A percentile compares a stretch with the other conserved stretches of the same genome.
These are phyloP conservation scores for Closterium sp. DNA, from an alignment of 139 green algal genomes.

Conservation along the genomic window DNA sequence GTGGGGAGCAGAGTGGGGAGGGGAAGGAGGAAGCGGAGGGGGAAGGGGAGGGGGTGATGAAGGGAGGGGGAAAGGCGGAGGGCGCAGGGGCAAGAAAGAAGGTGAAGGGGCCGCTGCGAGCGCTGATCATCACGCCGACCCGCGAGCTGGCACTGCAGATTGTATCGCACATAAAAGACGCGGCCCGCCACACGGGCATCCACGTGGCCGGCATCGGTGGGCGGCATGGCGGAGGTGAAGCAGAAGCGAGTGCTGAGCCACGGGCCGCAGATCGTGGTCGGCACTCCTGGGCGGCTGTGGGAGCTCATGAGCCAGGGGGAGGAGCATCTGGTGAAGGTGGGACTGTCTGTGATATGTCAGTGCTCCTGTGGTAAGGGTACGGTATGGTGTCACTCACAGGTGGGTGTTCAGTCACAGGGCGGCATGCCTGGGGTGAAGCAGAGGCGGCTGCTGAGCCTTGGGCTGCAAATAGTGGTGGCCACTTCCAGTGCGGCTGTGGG, in stretches of 20 bases:
- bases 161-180: slow-evolving; percentile 51
- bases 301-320: slow-evolving; percentile 81
- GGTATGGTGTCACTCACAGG: background rate
- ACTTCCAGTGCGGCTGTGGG: too few relatives aligned
- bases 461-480: slow-evolving; percentile 78
- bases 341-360: background rate
- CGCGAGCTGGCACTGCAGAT: slow-evolving; percentile 93
- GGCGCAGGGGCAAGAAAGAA: background rate
- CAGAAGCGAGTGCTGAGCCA: slow-evolving; percentile 78
- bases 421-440: too few relatives aligned
- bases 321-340: slow-evolving; percentile 51
- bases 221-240: slow-evolving; percentile 84
- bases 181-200: slow-evolving; percentile 65
- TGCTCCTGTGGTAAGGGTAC: too few relatives aligned
- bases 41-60: too few relatives aligned
- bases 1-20: too few relatives aligned
- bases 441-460: slow-evolving; percentile 66
- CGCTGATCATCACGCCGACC: slow-evolving; percentile 89
- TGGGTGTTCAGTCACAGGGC: background rate
- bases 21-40: slow-evolving; percentile 49
- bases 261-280: slow-evolving; percentile 78
- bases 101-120: slow-evolving; percentile 61
- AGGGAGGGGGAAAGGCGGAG: background rate
- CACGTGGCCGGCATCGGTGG: slow-evolving; percentile 82
- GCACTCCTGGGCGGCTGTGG: slow-evolving; percentile 93